Base-by-base conservation (phyloP, 1,284 basidiomycete species). In the Coniophora puteana region DNA sequence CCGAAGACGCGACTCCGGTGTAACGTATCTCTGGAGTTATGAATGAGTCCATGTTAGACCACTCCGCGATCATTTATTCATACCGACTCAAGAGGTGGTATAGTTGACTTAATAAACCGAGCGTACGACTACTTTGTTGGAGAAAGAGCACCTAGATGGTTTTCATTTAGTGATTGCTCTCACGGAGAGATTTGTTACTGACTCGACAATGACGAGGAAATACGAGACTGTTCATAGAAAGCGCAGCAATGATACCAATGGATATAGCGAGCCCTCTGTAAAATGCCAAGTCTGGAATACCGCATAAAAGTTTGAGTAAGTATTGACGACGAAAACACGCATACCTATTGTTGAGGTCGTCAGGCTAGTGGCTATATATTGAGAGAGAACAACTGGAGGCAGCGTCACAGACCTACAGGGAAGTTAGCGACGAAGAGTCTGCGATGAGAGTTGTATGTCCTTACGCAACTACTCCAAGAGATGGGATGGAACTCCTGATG, bases 171-270 rank as follows among this genome's bases (percentile, higher is more conserved):
- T 4, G n/a, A n/a, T n/a, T n/a, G n/a, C n/a, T n/a, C n/a, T n/a
- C n/a, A n/a, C n/a, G n/a, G n/a, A n/a, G n/a, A n/a, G n/a, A n/a
- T n/a, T n/a, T n/a, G n/a, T 4, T 0, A 47, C 62, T 21, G 48
- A 75, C 72, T 40, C 72, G 58, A 48, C 69, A 68, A 50, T 76
- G 71, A 28, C 69, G 61, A 36, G 73, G 74, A 46, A 71, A 76
- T 7, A 76, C 40, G 4, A 73, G 36, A 26, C 65, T 68, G 48
- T 74, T 76, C 56, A 72, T 59, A 16, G 67, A 32, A 10, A 76
- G 47, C 4, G 74, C 74, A 5, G 65, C 65, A 20, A 75, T 47
- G 39, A 76, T 73, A 12, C 74, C 73, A 20, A 62, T 57, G 24
- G 61, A 59, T 27, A 76, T 76, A 61, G 69, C 67, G 1, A 58